Base-by-base conservation (phyloP, 2,329 filamentous ascomycete species). In the Fusarium beomiforme region DNA sequence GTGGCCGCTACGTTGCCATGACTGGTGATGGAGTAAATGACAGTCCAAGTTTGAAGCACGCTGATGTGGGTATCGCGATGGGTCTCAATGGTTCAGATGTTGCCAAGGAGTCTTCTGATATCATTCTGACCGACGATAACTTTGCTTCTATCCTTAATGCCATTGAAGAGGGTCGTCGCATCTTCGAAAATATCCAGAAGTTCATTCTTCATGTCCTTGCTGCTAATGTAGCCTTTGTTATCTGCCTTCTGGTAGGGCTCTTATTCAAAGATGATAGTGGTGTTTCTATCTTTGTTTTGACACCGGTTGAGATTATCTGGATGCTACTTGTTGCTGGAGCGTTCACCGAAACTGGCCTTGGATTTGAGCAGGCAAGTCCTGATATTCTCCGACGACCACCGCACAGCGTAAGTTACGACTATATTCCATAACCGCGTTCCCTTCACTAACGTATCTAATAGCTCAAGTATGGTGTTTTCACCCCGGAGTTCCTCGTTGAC, bases 311-410 rank as follows among this genome's bases (percentile, higher is more conserved):
- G 70, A 92, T 93, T 68, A 85, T 93, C 33, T 93, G 90, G 90
- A 90, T 93, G 76, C 90, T 93, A 76, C 91, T 93, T 86, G 87
- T 92, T 55, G 93, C 91, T 1, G 91, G 89, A 54, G 88, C 88
- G 1, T 85, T 93, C 68, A 90, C 90, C 3, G 91, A 92, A 72
- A 92, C 93, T 83, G 91, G 91, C 51, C 84, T 93, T 9, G 91
- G 91, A 6, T 90, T 92, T 80, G 91, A 93, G 78, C 81, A 85
- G 44, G 90, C 91, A 0, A 87, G 88, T 0, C 87, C 89, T 0
- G 91, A 93, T 76, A 89, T 93, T 69, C 87, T 93, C 78, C 78
- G 84, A 39, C 85, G 91, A 0, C 90, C 90, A 9, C 92, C 91
- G 16, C 68, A 75, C 12, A 75, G 67, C 50, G 72, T 73, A 67